These are phyloP conservation scores for Trypanosoma melophagium DNA, from an alignment of 208 protist species.

Conservation along the genomic window DNA sequence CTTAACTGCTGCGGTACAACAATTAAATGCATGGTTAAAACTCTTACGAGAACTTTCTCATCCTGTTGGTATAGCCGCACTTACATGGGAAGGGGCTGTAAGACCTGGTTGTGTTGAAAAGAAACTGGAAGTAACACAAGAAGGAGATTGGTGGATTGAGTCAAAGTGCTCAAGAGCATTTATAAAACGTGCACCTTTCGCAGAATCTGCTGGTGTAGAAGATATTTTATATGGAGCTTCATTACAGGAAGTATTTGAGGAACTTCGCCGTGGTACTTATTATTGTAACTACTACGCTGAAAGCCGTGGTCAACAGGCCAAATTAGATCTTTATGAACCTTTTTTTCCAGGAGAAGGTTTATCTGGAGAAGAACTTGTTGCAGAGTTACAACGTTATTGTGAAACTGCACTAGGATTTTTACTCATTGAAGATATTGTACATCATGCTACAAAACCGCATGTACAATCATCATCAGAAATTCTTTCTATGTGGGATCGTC, in stretches of 20 bases:
- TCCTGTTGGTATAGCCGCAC: slow-evolving; percentile 60
- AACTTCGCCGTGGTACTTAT: slow-evolving; percentile 77
- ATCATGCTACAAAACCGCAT: slow-evolving; percentile 76
- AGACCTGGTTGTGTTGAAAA: slow-evolving; percentile 47
- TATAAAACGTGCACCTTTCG: slow-evolving; percentile 57
- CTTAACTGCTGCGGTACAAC: slow-evolving; percentile 70
- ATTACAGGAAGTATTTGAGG: slow-evolving; percentile 78
- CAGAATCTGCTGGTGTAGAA: slow-evolving; percentile 43
- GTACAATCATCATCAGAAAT: slow-evolving; percentile 75
- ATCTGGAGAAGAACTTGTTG: slow-evolving; percentile 38
- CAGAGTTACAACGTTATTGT: slow-evolving; percentile 60
- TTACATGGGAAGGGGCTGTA: slow-evolving; percentile 66
- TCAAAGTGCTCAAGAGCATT: slow-evolving; percentile 49
- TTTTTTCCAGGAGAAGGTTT: slow-evolving; percentile 33
- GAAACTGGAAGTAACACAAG: slow-evolving; percentile 40
- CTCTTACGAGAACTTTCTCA: slow-evolving; percentile 64
- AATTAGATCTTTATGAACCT: slow-evolving; percentile 57
- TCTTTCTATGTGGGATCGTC: slow-evolving; percentile 71
- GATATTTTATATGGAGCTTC: slow-evolving; percentile 66
- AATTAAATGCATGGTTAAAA: slow-evolving; percentile 82
- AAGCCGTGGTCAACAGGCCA: slow-evolving; percentile 66
- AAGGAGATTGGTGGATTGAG: slow-evolving; percentile 73
- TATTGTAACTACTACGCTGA: slow-evolving; percentile 74
- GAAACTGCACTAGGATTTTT: slow-evolving; percentile 77
- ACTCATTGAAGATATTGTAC: slow-evolving; percentile 83